Base-by-base conservation (phyloP, 1,284 basidiomycete species). In the Cystobasidium slooffiae region DNA sequence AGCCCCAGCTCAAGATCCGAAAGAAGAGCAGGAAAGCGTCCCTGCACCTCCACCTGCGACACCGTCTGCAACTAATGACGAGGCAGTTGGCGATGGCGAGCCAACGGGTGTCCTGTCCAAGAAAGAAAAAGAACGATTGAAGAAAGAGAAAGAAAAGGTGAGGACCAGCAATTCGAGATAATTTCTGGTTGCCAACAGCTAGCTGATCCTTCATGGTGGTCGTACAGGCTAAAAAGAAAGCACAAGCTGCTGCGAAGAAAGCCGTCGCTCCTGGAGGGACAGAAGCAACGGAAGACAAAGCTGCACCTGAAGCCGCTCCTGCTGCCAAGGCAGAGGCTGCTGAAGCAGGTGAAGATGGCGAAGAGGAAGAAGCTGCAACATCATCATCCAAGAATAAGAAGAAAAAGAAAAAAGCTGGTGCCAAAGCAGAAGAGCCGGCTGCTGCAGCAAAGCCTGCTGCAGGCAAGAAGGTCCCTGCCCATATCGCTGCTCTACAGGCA, bases 101-200 rank as follows among this genome's bases (percentile, higher is more conserved):
- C 84, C 81, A 37, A 81, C 81, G 67, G 61, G 85, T 82, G 81
- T 95, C 49, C 83, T 94, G 37, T 88, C 89, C 14, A 96, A 95
- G 84, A 94, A 94, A 83, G 92, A 94, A 85, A 96, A 96, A 84
- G 92, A 96, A 82, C 90, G 89, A 80, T 84, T 94, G 75, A 96
- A 96, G 88, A 96, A 96, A 83, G 94, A 96, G 83, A 88, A 88
- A 74, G 93, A 96, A 84, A 95, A 95, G 89, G 92, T 89, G 65
- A 46, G 81, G 77, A 44, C 52, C 9, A 14, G 39, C 3, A 14
- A 16, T 20, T 18, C 1, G 46, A 24, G 9, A 22, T 7, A 14
- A 31, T 24, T 2, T 37, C 4, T 18, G 31, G 16, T 24, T 9
- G 18, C 37, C 37, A 16, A n/a, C 37, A 1, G 61, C 22, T 2